Percentiles rank a stretch among this genome's conserved stretches.
These are phyloP conservation scores for Pseudisothecium myosuroides DNA, from an alignment of 225 moss, liverwort and hornwort species.

Conservation along the genomic window DNA sequence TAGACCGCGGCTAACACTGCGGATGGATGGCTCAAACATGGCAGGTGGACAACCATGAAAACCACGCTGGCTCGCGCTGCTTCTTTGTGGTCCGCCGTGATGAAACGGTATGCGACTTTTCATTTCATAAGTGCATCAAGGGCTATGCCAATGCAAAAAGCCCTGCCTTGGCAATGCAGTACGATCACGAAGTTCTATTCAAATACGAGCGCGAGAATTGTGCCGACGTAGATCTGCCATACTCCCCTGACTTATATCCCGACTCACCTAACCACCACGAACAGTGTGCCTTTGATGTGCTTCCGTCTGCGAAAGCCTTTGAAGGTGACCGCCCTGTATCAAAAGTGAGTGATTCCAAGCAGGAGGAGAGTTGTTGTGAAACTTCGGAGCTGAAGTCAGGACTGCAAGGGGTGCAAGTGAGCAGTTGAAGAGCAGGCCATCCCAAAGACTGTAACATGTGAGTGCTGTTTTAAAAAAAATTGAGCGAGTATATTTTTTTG, in stretches of 20 bases:
- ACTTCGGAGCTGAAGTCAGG: conserved; percentile 24
- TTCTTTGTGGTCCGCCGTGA: conserved; percentile 71
- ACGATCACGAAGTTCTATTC: conserved; percentile 20
- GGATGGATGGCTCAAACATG: conserved; percentile 1
- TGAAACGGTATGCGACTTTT: conserved; percentile 56
- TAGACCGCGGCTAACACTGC: not conserved
- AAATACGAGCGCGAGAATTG: conserved; percentile 18
- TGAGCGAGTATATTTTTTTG: not conserved
- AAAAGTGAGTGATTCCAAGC: not conserved
- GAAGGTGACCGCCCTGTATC: conserved; percentile 3
- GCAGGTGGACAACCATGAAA: conserved; percentile 70
- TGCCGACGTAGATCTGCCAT: not conserved
- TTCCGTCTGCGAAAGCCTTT: not conserved
- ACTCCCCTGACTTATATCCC: not conserved
- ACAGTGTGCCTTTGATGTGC: not conserved
- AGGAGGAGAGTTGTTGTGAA: conserved; percentile 36
- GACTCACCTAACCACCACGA: not conserved
- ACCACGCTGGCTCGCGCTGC: conserved; percentile 43
- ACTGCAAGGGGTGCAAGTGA: not conserved
- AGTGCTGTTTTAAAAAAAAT: not conserved
- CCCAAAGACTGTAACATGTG: not conserved
- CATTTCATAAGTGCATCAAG: conserved; percentile 66
- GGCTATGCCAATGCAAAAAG: conserved; percentile 26
- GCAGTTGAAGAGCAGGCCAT: not conserved
- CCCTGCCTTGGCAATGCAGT: conserved; percentile 38